Conservation (phyloP, 257 asterid genomes). For the Avicennia marina region DNA sequence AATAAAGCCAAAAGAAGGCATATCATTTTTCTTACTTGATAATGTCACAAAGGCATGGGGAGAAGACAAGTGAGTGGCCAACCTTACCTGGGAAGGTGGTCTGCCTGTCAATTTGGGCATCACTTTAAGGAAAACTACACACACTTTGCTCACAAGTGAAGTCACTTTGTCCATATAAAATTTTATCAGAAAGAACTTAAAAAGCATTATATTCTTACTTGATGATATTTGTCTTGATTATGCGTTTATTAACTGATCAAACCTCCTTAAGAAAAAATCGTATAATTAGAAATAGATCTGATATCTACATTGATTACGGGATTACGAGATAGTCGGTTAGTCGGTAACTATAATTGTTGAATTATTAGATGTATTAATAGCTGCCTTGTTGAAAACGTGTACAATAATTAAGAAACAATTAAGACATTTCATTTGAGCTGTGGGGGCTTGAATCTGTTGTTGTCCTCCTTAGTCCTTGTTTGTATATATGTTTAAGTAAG, state of each 20-base stretch:
- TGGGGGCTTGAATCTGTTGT: slow-evolving; percentile 19
- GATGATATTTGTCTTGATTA: no score
- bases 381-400: slow-evolving; percentile 2
- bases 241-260: no score
- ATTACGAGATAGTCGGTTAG: no score
- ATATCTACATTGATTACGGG: no score
- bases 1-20: slow-evolving; percentile 42
- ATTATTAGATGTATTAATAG: neutral
- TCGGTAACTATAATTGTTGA: no score
- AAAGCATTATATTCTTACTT: no score
- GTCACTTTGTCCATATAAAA: slow-evolving; percentile 32
- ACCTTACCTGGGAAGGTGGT: slow-evolving; percentile 38
- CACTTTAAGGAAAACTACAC: slow-evolving; percentile 24
- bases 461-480: no score
- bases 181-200: no score
- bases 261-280: no score
- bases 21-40: slow-evolving; percentile 39
- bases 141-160: slow-evolving; percentile 55
- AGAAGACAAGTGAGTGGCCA: slow-evolving; percentile 52
- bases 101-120: slow-evolving; percentile 46
- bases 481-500: no score
- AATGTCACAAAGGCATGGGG: slow-evolving; percentile 34
- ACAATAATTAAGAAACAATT: neutral
- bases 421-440: no score
- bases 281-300: no score